Base-by-base conservation (phyloP, 73 alveolate species). In the Paramecium biaurelia region DNA sequence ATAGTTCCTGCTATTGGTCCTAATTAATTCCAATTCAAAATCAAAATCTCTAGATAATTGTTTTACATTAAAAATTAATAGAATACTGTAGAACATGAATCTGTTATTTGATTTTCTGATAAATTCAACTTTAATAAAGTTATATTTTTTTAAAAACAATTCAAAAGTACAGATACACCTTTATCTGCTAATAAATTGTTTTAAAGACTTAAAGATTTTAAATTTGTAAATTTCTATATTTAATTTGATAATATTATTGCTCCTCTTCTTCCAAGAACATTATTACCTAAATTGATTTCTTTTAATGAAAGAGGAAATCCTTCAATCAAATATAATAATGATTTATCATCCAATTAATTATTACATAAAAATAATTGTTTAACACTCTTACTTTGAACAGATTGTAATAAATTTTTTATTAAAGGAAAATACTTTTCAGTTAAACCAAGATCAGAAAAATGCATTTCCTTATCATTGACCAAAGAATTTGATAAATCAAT, bases 331-430 rank as follows among this genome's bases (percentile, higher is more conserved):
- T 24, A 37, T 3, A 37, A 24, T 76, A 76, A 76, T 38, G 63
- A 24, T 24, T 24, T 24, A 3, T 76, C 89, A 76, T 35, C 70
- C 24, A 76, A 76, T 20, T 41, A 7, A 76, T 76, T 76, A 41
- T 76, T 76, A 76, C 70, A 76, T 24, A 76, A 37, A 38, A 38
- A 76, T 35, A 76, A 15, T 76, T 76, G 70, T 35, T 76, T 76
- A 76, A 76, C 70, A 4, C 70, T 28, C 12, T 42, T 20, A 41
- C 89, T 32, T 42, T 76, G 38, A 7, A 30, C 26, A 2, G 89
- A 76, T 14, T 18, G 7, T 20, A 76, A 76, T 18, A 76, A 23
- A 20, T 76, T 76, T n/a, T 41, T 38, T 4, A 76, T 38, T 28
- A 76, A 38, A 0, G 89, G 89, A 20, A 38, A 41, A 76, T 76